Base-by-base conservation (phyloP, 1,139 yeast genomes). In the Taiozyma onychis region DNA sequence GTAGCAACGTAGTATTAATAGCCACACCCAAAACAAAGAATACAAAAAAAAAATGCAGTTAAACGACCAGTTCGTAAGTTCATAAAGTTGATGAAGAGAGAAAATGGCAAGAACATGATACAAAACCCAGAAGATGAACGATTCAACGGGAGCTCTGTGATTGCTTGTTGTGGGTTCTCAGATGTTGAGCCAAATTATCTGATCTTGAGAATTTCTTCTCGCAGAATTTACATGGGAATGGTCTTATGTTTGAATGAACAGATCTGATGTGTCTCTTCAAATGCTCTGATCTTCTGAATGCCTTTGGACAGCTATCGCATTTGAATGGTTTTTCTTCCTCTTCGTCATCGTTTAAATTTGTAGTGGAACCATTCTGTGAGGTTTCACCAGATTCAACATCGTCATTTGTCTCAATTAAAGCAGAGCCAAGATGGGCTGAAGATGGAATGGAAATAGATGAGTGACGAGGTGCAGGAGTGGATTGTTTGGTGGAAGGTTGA, bases 101-200 rank as follows among this genome's bases (percentile, higher is more conserved):
- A 16, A 35, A 8, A 16, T 18, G 39, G 18, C 18, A 34, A 34
- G 14, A 14, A 13, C n/a, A 34, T n/a, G 18, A 13, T 30, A n/a
- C 6, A 11, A 30, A 4, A 11, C 11, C 11, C 34, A 30, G n/a
- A 11, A 30, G 34, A 30, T 30, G 7, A 37, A 11, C 4, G 14
- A 7, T 8, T 37, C 24, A 37, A 37, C 41, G 41, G 3, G 24
- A 18, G n/a, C 41, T 11, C 14, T 37, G 41, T 11, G 24, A 18
- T 37, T 50, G 50, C 52, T 62, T 66, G 49, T 54, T 53, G 58
- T 88, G 96, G 7, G 89, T 84, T 62, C 85, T 81, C 61, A 86
- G 74, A 68, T 87, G 95, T 69, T 86, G 95, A 43, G 86, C 81
- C 58, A 87, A 73, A 62, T 87, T 87, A 65, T 87, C 95, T 26